Base-by-base conservation (phyloP, 2,329 filamentous ascomycete species). In the Zasmidium citrigriseum region DNA sequence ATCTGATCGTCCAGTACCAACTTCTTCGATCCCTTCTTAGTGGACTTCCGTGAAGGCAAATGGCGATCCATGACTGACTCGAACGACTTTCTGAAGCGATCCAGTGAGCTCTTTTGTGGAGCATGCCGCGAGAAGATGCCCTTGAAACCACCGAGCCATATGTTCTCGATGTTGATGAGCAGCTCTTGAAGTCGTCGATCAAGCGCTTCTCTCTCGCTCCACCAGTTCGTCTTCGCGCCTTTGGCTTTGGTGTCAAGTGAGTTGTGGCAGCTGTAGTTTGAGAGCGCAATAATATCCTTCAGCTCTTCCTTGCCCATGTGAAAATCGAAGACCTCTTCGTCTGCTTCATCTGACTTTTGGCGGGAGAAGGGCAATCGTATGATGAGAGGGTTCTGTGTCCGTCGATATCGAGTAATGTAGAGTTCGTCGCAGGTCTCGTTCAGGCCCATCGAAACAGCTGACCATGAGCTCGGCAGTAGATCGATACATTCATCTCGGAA, bases 131-230 rank as follows among this genome's bases (percentile, higher is more conserved):
- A 93, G 70, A 99, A 93, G n/a, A 99, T 88, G 16, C 93, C 93
- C 57, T 87, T 89, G 81, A 99, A 99, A 0, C 95, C 95, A 50
- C 93, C 93, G 4, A 99, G 84, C 95, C 95, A 99, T 21, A 95
- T 87, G 61, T 90, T 89, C 74, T 99, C 93, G 41, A 99, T 89
- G 59, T 91, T 96, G 54, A 87, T 81, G 1, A 99, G 80, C 10
- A 99, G 82, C 52, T 90, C 87, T 61, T 86, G 87, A 22, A 99
- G 81, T 10, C 91, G 86, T 27, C 78, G 77, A 70, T 99, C 95
- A 16, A 99, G 80, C 2, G 83, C 83, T 73, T 95, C 89, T 14
- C 96, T 86, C 70, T 93, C 89, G 3, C 84, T 84, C 93, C 95
- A 99, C 95, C 95, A 99, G 48, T 87, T 87, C 41, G 85, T 85